Base-by-base conservation (phyloP, 1,284 basidiomycete species). In the Fistulinella cinereoalba region DNA sequence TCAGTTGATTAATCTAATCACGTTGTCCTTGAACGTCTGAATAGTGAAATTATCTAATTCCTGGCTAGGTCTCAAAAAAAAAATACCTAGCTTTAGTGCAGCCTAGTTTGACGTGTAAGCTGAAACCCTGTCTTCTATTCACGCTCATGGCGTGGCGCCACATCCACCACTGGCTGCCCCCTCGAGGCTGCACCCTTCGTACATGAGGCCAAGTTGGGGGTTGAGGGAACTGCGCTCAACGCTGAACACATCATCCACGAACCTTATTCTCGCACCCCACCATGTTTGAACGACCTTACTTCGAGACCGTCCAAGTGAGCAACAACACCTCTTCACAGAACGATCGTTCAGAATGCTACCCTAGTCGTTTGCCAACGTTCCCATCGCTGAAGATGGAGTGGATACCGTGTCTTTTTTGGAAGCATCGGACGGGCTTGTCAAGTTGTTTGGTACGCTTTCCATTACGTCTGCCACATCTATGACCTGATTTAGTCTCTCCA, bases 301-400 rank as follows among this genome's bases (percentile, higher is more conserved):
- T 92, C 61, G 87, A 92, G 67, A 87, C 85, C 10, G 83, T 91
- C 52, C 85, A 83, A 68, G 90, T 80, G 56, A 50, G 58, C 61
- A 34, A 49, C 33, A 11, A 9, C 33, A 36, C 31, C 12, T 42
- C 38, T 41, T 29, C 36, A 1, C 19, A 29, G 42, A 37, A 36
- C 7, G 38, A 36, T 29, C 19, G 38, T 23, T 44, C 6, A 34
- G 9, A 52, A 37, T 16, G 12, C 15, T 39, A 34, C 44, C 51
- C 39, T 11, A 96, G 92, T 92, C 90, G 18, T 97, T 91, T 68
- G 82, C 79, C 59, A 90, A 97, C 58, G 91, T 98, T 27, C 79
- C 83, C 19, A 74, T 89, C 60, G 83, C 80, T 23, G 79, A 81
- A 33, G 69, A 73, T 8, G 94, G 95, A n/a, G 82, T 97, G 46